Evolutionary conservation across 192 early-diverging fungal species (phyloP).

Genomic region (Blastocladiella britannica): DNA sequence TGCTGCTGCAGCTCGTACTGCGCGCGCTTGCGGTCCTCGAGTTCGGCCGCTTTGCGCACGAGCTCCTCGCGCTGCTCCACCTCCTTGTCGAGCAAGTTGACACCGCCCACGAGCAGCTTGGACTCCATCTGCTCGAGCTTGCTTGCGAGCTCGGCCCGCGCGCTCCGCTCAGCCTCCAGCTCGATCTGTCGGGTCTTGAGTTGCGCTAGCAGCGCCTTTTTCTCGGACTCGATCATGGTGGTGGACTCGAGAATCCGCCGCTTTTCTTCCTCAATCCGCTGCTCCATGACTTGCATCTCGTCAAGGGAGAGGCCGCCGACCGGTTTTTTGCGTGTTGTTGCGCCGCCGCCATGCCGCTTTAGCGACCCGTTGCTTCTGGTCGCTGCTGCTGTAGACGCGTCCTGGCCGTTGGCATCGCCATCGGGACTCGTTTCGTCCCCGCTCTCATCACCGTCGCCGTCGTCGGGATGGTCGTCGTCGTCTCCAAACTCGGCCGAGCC

Average conservation of each 20-base stretch:
- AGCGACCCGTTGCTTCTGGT: conserved; percentile 2
- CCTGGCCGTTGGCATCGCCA: background rate
- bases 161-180: conserved; percentile 27
- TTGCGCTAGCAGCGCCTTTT: conserved; percentile 22
- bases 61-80: conserved; percentile 22
- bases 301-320: conserved; percentile 11
- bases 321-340: background rate
- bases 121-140: conserved; percentile 34
- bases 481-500: conserved; percentile 20
- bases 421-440: conserved; percentile 14
- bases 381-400: conserved; percentile 2
- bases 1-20: conserved; percentile 27
- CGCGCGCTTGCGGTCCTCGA: conserved; percentile 27
- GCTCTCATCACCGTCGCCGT: conserved; percentile 29
- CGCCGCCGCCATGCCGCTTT: conserved; percentile 1
- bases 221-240: conserved; percentile 33
- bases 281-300: conserved; percentile 17
- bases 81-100: conserved; percentile 25
- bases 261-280: conserved; percentile 31
- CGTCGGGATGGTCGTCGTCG: conserved; percentile 26
- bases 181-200: conserved; percentile 22
- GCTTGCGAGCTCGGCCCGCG: conserved; percentile 16
- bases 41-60: conserved; percentile 19
- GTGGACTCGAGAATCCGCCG: conserved; percentile 23
- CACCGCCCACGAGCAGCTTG: conserved; percentile 39